Evolutionary conservation across 306 rosid species (phyloP), one percentile per base, ranked within the genome.

Genomic region (Cicer pinnatifidum): DNA sequence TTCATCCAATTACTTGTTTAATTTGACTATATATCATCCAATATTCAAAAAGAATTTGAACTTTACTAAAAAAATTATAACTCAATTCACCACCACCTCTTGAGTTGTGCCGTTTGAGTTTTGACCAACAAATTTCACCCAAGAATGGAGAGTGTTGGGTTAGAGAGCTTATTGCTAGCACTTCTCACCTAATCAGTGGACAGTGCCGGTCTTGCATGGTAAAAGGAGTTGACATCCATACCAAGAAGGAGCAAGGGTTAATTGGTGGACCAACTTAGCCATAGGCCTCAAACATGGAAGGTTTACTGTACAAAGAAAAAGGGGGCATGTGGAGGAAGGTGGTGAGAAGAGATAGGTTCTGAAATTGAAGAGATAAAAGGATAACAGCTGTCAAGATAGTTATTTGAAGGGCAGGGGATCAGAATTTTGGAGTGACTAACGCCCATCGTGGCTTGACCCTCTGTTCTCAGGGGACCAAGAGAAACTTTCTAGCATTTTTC

Each of bases 281-380:
- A 20, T 53, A 53, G 23, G 11, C 59, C 33, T 16, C 59, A 53
- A 53, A 17, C 28, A 7, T 16, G 58, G 11, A 7, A 16, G 58
- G 35, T 59, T 73, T 73, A 12, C 6, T 33, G 48, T 35, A 35
- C 5, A 40, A 38, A 62, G 48, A 17, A 65, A 19, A 75, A 43
- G 45, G 59, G 10, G 57, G 13, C 17, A 41, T n/a, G 3, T 52
- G 17, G 48, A n/a, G 44, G 56, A 74, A 7, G n/a, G 7, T 2
- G 37, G 50, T 50, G 53, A 11, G 41, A 48, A 61, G 35, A 38
- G 51, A 37, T 35, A 47, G 13, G 47, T 46, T 11, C 15, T 35
- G 62, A 47, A 37, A 47, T n/a, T 20, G 45, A 28, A 10, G 48
- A 43, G 57, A 28, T n/a, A 54, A 9, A 72, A 12, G 44, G 45